phyloP scores from a whole-genome alignment of 768 basidiomycete species.

The Cystofilobasidium bisporidii region DNA sequence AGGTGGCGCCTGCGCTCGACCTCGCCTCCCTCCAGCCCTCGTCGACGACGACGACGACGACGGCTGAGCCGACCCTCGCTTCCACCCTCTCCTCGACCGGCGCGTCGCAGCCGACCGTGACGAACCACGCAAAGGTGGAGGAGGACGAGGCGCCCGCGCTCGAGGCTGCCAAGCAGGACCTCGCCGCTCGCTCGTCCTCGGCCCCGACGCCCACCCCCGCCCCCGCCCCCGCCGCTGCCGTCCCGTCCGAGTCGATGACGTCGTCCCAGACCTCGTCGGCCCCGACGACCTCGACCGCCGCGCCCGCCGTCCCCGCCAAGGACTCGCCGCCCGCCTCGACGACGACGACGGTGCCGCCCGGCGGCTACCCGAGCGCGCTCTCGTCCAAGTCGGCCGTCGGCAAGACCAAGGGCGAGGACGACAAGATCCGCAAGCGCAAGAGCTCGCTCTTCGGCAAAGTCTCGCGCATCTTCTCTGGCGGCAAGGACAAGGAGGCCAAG shows the following conservation, averaged over 20 bases:
- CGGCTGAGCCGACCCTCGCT: no score
- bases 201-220: background rate
- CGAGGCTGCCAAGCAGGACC: conserved; percentile 3
- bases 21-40: background rate
- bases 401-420: conserved; percentile 6
- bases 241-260: background rate
- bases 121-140: background rate
- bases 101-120: background rate
- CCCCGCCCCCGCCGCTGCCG: background rate
- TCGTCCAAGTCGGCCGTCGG: conserved; percentile 2
- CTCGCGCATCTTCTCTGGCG: conserved; percentile 1
- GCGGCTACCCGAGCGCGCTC: background rate
- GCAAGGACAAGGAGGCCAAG: background rate
- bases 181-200: background rate
- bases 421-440: conserved; percentile 24
- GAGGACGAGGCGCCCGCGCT: background rate
- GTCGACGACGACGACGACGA: background rate
- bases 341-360: background rate
- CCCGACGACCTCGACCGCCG: background rate
- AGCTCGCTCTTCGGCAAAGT: conserved; percentile 7
- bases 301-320: background rate
- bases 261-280: conserved; percentile 15
- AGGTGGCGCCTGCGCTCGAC: background rate
- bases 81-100: no score
- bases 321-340: background rate